Conservation (phyloP, 2,329 filamentous ascomycete genomes). For the Xylaria sp. region DNA sequence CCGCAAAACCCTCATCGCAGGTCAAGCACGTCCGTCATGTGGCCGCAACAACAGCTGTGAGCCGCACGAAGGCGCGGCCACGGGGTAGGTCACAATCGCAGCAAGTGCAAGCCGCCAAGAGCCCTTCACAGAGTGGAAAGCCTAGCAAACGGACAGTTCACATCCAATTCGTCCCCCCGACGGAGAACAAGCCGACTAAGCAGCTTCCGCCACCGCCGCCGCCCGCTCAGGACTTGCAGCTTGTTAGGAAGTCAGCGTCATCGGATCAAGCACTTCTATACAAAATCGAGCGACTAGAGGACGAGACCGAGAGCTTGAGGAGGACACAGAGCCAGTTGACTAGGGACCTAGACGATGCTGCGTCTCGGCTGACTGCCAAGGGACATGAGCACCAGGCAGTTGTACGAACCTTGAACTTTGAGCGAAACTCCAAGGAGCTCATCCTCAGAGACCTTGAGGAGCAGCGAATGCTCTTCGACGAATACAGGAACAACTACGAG, state of each 20-base stretch:
- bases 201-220: conserved; percentile 13
- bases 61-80: conserved; percentile 31
- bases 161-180: conserved; percentile 35
- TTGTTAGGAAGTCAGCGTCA: conserved; percentile 29
- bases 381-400: conserved; percentile 36
- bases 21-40: conserved; percentile 37
- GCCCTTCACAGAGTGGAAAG: conserved; percentile 27
- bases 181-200: conserved; percentile 2
- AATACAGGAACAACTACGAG: conserved; percentile 40
- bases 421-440: conserved; percentile 39
- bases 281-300: conserved; percentile 42
- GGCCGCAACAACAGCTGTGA: conserved; percentile 25
- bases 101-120: conserved; percentile 31
- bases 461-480: conserved; percentile 41
- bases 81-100: conserved; percentile 29
- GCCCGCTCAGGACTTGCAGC: conserved; percentile 35
- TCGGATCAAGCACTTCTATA: conserved; percentile 36
- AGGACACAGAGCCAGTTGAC: conserved; percentile 35
- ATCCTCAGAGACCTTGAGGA: conserved; percentile 39
- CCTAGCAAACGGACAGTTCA: conserved; percentile 34
- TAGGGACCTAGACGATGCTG: conserved; percentile 36
- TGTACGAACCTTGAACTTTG: conserved; percentile 32
- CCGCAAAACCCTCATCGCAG: conserved; percentile 28
- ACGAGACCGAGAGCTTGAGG: conserved; percentile 37
- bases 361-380: conserved; percentile 34